Evolutionary conservation across 495 filamentous ascomycete species (phyloP).

Genomic region (Evernia prunastri): DNA sequence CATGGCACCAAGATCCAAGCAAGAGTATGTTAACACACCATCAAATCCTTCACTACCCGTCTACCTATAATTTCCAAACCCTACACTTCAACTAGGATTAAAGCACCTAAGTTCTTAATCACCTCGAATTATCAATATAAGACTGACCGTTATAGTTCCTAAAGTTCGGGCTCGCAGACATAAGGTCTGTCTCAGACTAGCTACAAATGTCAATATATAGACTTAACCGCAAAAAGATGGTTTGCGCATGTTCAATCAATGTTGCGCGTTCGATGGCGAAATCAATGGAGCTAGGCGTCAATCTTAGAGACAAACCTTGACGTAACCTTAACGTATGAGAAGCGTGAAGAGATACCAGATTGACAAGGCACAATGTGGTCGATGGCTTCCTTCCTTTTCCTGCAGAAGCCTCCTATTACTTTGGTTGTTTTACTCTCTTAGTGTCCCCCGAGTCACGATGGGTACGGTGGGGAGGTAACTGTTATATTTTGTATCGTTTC

Average conservation of each 20-base stretch:
- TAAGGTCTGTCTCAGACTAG: neutral
- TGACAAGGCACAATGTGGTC: neutral
- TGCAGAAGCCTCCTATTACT: neutral
- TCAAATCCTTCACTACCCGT: neutral
- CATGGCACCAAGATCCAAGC: neutral
- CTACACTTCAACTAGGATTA: neutral
- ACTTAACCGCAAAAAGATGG: neutral
- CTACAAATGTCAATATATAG: neutral
- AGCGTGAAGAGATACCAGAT: neutral
- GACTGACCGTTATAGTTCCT: no score
- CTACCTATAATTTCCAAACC: no score
- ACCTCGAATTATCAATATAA: no score
- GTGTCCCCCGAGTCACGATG: neutral
- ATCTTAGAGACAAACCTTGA: neutral
- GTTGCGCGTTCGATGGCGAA: neutral
- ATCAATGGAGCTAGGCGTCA: neutral
- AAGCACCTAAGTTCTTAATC: neutral
- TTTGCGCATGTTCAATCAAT: neutral
- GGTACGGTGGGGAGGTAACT: neutral
- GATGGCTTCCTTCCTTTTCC: neutral
- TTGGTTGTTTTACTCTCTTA: neutral
- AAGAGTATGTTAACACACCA: neutral
- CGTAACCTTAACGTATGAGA: neutral
- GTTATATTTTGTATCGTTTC: neutral
- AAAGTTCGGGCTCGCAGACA: neutral